These are phyloP conservation scores for Eudorina sp. DNA, from an alignment of 139 green algal genomes.

Conservation along the genomic window DNA sequence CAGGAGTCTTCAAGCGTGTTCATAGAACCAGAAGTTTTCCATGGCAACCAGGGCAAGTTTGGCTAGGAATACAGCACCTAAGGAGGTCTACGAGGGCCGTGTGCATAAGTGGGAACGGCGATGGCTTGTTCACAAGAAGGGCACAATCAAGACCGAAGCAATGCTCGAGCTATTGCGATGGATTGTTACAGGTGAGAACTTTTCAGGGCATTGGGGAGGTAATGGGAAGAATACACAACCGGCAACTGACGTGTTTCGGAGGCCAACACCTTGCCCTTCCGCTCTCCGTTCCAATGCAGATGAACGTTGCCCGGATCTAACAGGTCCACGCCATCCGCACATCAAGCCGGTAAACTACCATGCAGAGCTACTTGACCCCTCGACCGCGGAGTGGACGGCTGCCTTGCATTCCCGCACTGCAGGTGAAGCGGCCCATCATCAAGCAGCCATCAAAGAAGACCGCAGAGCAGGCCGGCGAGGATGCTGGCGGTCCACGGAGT, in stretches of 20 bases:
- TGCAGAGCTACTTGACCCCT: background rate
- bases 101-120: constrained; percentile 60
- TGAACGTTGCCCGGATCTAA: constrained; percentile 25
- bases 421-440: constrained; percentile 27
- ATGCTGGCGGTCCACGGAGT: background rate
- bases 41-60: constrained; percentile 13
- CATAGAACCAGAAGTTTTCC: background rate
- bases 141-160: constrained; percentile 26
- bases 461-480: background rate
- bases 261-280: too few relatives aligned
- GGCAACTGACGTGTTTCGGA: too few relatives aligned
- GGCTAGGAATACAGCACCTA: background rate
- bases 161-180: constrained; percentile 58
- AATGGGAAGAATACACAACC: too few relatives aligned
- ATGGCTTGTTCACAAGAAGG: constrained; percentile 40
- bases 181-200: constrained; percentile 57
- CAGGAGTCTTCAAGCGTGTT: background rate
- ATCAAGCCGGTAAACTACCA: constrained; percentile 24
- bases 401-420: background rate
- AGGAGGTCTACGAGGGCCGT: constrained; percentile 41
- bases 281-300: background rate
- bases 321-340: constrained; percentile 5
- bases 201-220: too few relatives aligned
- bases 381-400: background rate
- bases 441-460: constrained; percentile 13